Evolutionary conservation across 1,284 basidiomycete genomes (phyloP).

Genomic region (Ganoderma sinense): DNA sequence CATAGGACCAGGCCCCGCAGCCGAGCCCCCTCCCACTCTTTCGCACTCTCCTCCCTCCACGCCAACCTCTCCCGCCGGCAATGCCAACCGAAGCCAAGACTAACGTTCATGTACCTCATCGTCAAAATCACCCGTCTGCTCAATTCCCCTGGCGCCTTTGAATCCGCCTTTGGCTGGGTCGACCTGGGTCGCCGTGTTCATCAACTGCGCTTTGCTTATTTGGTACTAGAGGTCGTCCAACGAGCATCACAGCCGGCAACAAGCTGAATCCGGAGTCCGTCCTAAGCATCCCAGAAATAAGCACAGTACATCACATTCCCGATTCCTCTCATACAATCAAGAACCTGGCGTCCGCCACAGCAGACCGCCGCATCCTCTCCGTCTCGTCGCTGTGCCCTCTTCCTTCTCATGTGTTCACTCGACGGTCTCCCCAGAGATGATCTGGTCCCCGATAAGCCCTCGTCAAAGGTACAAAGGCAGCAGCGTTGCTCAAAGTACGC

Average conservation of each 20-base stretch:
- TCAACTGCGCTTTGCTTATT: background rate
- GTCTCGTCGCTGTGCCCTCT: background rate
- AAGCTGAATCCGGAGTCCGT: background rate
- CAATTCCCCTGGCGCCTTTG: background rate
- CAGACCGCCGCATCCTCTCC: background rate
- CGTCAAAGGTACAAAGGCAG: background rate
- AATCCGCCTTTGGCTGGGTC: background rate
- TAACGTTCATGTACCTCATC: background rate
- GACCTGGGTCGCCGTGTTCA: background rate
- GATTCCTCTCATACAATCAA: conserved; percentile 7
- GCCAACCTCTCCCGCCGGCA: background rate
- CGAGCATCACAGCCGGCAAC: background rate
- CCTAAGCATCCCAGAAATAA: conserved; percentile 5
- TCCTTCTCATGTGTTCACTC: conserved; percentile 25
- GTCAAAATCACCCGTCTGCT: background rate
- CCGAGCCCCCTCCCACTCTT: background rate
- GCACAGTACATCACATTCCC: conserved; percentile 1
- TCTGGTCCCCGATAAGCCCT: conserved; percentile 7
- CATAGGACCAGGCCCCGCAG: no score
- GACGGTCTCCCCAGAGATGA: conserved; percentile 49
- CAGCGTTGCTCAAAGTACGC: conserved; percentile 23
- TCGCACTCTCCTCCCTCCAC: background rate
- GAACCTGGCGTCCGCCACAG: background rate
- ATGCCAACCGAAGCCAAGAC: background rate
- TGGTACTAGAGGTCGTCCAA: background rate